Percentiles rank a stretch among this genome's conserved stretches.
Evolutionary conservation across 441 rosid species (phyloP).

Genomic region (Pelargonium exstipulatum): DNA sequence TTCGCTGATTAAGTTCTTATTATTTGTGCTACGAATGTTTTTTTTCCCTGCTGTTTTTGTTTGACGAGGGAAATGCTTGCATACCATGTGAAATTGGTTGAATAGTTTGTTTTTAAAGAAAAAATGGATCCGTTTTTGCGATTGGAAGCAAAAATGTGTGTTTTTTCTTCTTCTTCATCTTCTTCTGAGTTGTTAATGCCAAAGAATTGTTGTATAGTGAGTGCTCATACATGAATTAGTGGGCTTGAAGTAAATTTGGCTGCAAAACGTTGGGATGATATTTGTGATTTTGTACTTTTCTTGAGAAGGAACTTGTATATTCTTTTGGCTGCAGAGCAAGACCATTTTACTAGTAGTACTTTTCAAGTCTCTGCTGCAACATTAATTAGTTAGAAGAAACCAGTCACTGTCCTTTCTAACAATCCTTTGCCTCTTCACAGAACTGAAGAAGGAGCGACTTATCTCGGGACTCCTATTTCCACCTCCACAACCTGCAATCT

Average conservation of each 20-base stretch:
- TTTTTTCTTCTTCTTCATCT: not conserved
- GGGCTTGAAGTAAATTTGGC: not conserved
- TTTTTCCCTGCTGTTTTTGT: not conserved
- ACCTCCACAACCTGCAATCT: constrained; percentile 32
- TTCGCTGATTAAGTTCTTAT: not conserved
- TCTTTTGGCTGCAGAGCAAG: not conserved
- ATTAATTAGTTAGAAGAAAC: not conserved
- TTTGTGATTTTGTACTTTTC: not conserved
- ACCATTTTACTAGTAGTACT: not conserved
- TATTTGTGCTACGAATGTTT: not conserved
- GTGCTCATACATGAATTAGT: too few species aligned
- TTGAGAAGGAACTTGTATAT: not conserved
- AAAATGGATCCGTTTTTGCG: not conserved
- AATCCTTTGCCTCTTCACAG: constrained; percentile 31
- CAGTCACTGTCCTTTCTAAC: not conserved
- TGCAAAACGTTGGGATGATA: not conserved
- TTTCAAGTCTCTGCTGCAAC: not conserved
- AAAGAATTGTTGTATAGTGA: not conserved
- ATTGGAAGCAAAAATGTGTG: not conserved
- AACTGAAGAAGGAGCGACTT: constrained; percentile 58
- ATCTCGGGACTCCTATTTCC: constrained; percentile 51
- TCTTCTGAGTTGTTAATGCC: not conserved
- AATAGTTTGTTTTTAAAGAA: not conserved
- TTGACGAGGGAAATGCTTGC: not conserved
- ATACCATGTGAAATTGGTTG: not conserved